Percentiles rank a stretch among this genome's conserved stretches.
Conservation (phyloP, 768 basidiomycete genomes). For the Amanita brunnescens region DNA sequence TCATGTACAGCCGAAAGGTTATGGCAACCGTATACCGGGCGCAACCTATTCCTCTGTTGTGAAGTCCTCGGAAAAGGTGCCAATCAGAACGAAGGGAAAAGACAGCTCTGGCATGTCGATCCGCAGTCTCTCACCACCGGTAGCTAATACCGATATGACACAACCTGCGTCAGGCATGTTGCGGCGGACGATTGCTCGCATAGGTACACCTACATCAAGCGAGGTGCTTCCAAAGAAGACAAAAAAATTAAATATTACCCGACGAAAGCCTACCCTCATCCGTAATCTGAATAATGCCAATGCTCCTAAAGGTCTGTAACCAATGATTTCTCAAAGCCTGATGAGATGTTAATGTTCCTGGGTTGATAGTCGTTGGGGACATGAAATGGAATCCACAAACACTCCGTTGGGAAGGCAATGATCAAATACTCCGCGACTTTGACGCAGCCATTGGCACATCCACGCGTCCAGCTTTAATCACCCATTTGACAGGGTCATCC, state of each 20-base stretch:
- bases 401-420: constrained; percentile 96
- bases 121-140: constrained; percentile 12
- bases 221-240: constrained; percentile 43
- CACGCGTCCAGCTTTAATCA: constrained; percentile 90
- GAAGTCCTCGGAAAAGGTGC: constrained; percentile 40
- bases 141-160: constrained; percentile 18
- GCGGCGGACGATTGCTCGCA: constrained; percentile 44
- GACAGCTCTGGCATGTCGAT: constrained; percentile 18
- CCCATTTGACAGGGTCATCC: constrained; percentile 85
- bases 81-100: constrained; percentile 48
- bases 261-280: constrained; percentile 81
- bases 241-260: constrained; percentile 40
- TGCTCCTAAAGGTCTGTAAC: constrained; percentile 62
- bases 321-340: constrained; percentile 1
- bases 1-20: constrained; percentile 66
- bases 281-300: constrained; percentile 65
- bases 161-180: constrained; percentile 42
- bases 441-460: constrained; percentile 77
- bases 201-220: constrained; percentile 42
- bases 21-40: constrained; percentile 54
- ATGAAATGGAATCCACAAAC: constrained; percentile 96
- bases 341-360: constrained; percentile 9
- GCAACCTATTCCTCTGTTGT: constrained; percentile 33
- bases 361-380: constrained; percentile 73
- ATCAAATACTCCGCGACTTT: constrained; percentile 84